Percentiles rank a stretch among this genome's conserved stretches.
These are phyloP conservation scores for Elsinoe ampelina DNA, from an alignment of 2,329 filamentous ascomycete species.

Conservation along the genomic window DNA sequence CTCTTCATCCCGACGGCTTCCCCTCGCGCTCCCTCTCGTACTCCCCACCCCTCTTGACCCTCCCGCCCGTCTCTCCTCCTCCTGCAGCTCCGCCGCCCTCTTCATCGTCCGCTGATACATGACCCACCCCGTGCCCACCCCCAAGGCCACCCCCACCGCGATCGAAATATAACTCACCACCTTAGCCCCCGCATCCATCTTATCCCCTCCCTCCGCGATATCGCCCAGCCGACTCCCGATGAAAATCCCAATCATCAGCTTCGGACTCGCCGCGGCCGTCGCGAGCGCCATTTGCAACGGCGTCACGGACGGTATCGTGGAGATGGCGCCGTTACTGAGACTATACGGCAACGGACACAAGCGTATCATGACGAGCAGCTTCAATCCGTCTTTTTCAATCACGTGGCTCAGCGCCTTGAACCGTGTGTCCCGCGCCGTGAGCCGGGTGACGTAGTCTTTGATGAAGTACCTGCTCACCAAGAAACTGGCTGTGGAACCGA, in stretches of 20 bases:
- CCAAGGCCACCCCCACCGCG: constrained; percentile 58
- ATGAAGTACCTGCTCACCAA: constrained; percentile 70
- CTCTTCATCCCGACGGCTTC: constrained; percentile 16
- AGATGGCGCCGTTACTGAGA: constrained; percentile 85
- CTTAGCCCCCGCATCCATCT: constrained; percentile 72
- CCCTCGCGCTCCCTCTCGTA: constrained; percentile 19
- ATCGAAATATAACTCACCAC: constrained; percentile 79
- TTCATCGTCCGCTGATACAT: constrained; percentile 61
- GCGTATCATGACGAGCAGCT: constrained; percentile 82
- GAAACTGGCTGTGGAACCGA: constrained; percentile 72
- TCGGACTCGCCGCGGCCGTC: constrained; percentile 73
- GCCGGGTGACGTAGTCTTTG: constrained; percentile 64
- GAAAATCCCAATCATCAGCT: constrained; percentile 85
- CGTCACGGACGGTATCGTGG: constrained; percentile 81
- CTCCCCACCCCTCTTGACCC: constrained; percentile 21
- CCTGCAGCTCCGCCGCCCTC: constrained; percentile 41
- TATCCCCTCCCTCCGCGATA: constrained; percentile 72
- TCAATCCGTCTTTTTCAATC: constrained; percentile 79
- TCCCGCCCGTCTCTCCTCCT: constrained; percentile 33
- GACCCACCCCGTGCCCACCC: constrained; percentile 66
- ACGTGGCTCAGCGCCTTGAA: constrained; percentile 85
- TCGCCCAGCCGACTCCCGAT: constrained; percentile 75
- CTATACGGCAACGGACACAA: constrained; percentile 90
- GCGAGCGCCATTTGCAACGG: constrained; percentile 68
- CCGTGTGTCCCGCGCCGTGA: constrained; percentile 73